These are phyloP conservation scores for Ascochyta viciae-villosae DNA, from an alignment of 2,329 filamentous ascomycete species.

Conservation along the genomic window DNA sequence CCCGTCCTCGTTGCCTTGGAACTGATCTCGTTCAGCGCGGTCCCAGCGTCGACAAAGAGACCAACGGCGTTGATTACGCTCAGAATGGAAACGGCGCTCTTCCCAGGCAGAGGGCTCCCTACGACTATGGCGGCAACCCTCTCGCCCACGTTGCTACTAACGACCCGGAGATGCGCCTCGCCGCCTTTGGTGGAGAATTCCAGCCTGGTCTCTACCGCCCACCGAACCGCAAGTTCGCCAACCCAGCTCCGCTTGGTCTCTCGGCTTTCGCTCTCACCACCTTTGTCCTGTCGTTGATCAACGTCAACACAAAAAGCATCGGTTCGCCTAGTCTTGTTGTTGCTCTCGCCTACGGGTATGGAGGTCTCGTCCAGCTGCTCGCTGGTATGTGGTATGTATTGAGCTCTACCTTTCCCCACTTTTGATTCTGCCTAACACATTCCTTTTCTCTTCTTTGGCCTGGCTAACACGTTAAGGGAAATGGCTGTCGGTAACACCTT, in stretches of 20 bases:
- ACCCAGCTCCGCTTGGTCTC: constrained; percentile 67
- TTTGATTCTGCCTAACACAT: too few relatives aligned
- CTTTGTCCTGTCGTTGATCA: constrained; percentile 64
- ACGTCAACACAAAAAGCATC: constrained; percentile 54
- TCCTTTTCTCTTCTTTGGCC: too few relatives aligned
- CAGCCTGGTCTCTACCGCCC: constrained; percentile 59
- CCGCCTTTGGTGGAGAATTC: constrained; percentile 60
- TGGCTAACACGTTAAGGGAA: too few relatives aligned
- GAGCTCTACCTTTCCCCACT: neutral
- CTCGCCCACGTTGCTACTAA: constrained; percentile 59
- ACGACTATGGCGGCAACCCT: constrained; percentile 61
- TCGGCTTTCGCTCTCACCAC: constrained; percentile 71
- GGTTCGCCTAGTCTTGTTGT: constrained; percentile 56
- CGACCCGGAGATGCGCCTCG: constrained; percentile 54
- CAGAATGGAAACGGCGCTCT: constrained; percentile 35
- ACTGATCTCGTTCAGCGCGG: constrained; percentile 30
- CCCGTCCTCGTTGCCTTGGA: neutral
- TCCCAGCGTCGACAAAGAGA: constrained; percentile 39
- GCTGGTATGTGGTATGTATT: constrained; percentile 64
- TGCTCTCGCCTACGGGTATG: constrained; percentile 58
- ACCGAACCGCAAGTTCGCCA: constrained; percentile 59
- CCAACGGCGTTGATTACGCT: constrained; percentile 50
- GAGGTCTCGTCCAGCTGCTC: constrained; percentile 59
- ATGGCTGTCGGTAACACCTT: constrained; percentile 68
- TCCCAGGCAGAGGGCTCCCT: constrained; percentile 53